Percentiles rank a stretch among this genome's conserved stretches.
These are phyloP conservation scores for Leishmania amazonensis DNA, from an alignment of 208 protist species.

Conservation along the genomic window DNA sequence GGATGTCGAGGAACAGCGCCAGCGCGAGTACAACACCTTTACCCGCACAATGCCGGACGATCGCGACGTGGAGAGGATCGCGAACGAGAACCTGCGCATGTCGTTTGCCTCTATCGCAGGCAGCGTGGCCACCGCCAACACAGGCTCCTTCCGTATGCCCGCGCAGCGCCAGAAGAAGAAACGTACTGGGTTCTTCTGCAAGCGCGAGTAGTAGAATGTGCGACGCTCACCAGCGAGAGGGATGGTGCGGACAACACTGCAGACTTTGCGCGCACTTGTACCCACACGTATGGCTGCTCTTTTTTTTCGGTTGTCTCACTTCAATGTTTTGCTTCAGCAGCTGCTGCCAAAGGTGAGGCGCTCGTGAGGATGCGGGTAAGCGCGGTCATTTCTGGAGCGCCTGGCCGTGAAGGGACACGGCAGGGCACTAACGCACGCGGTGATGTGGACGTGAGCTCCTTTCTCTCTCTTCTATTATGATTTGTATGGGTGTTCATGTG, in stretches of 20 bases:
- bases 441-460: not conserved
- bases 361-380: not conserved
- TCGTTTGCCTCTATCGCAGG: slow-evolving; percentile 76
- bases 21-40: slow-evolving; percentile 72
- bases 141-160: slow-evolving; percentile 58
- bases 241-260: not conserved
- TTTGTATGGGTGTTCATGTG: not conserved
- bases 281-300: not conserved
- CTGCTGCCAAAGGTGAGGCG: not conserved
- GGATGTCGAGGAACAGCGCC: slow-evolving; percentile 47
- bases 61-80: slow-evolving; percentile 64
- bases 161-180: slow-evolving; percentile 45
- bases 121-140: slow-evolving; percentile 56
- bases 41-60: slow-evolving; percentile 50
- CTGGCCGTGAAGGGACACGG: not conserved
- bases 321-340: not conserved
- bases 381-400: not conserved
- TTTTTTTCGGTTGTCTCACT: not conserved
- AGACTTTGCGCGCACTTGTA: not conserved
- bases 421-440: not conserved
- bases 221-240: not conserved
- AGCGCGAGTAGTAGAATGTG: slow-evolving; percentile 11
- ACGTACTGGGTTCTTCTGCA: slow-evolving; percentile 25
- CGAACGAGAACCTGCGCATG: slow-evolving; percentile 85
- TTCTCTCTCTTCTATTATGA: not conserved